Percentiles rank a stretch among this genome's conserved stretches.
phyloP scores from a whole-genome alignment of 345 rosid genomes.

The Eucalyptus tenuipes region DNA sequence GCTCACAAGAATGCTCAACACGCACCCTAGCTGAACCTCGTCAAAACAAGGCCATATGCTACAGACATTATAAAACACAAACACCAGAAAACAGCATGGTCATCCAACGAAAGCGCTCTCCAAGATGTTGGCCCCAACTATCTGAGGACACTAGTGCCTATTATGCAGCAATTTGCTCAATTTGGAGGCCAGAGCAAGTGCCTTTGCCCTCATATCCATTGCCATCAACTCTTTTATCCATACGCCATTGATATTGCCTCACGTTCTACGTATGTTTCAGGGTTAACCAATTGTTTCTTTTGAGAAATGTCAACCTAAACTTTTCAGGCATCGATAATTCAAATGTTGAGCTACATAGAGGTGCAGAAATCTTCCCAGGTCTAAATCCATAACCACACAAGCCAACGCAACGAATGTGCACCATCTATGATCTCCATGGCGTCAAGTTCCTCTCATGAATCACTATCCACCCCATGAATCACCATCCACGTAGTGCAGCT shows the following conservation, averaged over 20 bases:
- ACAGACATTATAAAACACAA: neutral
- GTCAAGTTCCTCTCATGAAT: constrained; percentile 89
- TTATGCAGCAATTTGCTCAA: constrained; percentile 37
- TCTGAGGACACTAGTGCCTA: neutral
- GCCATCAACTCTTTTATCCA: constrained; percentile 63
- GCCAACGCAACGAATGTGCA: constrained; percentile 72
- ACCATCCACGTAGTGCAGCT: constrained; percentile 46
- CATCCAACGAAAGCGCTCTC: neutral
- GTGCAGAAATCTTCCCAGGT: constrained; percentile 10
- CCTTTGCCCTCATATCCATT: constrained; percentile 45
- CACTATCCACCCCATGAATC: constrained; percentile 85
- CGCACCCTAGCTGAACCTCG: neutral
- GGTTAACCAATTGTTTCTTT: constrained; percentile 72
- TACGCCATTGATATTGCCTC: constrained; percentile 76
- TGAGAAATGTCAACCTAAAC: constrained; percentile 70
- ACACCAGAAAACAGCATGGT: neutral
- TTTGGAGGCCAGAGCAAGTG: constrained; percentile 47
- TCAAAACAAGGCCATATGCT: neutral
- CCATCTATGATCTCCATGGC: constrained; percentile 51
- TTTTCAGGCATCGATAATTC: constrained; percentile 75
- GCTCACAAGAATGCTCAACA: neutral
- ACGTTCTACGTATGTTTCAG: constrained; percentile 90
- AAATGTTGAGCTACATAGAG: constrained; percentile 11
- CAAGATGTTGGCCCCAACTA: neutral
- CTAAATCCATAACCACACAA: constrained; percentile 58